Base-by-base conservation (phyloP, 2,329 filamentous ascomycete species). In the Fusarium fujikuroi region DNA sequence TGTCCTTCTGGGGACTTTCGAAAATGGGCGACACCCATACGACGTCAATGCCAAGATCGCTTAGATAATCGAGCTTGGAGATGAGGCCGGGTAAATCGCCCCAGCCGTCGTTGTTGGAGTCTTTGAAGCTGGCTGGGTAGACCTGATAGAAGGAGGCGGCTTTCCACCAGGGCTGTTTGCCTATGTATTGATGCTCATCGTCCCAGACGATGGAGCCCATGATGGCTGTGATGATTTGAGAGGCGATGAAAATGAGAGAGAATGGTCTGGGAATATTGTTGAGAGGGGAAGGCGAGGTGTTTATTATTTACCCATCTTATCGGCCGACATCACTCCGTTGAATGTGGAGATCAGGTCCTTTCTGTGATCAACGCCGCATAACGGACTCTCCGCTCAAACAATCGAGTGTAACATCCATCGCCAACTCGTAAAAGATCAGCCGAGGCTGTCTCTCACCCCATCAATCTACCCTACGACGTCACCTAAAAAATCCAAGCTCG, bases 31-130 rank as follows among this genome's bases (percentile, higher is more conserved):
- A 87, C 1, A 88, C 79, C 90, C 90, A 91, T 25, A 91, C 83
- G n/a, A 90, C 86, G 70, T 91, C 88, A 4, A 90, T 84, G 2
- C 91, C 91, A 0, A 92, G 83, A 6, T 88, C 83, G 58, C 88
- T 84, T 54, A 93, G 84, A 76, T 93, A 91, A 77, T 92, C 89
- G 4, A 93, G 81, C 77, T 91, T 87, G 15, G 88, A 88, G 18
- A 90, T 89, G 59, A 93, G 88, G 18, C 91, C 91, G 3, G 86
- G 87, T 39, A 93, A 86, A 75, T 92, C 90, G 6, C 91, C 91
- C 83, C 90, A 88, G 43, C 91, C 91, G 49, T 89, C 88, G n/a
- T 83, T 83, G 43, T 89, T 86, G 34, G 87, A 87, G 75, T 89
- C 88, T 52, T 86, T 84, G 82, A 90, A 91, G 67, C 85, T 87